Conservation (phyloP, 805 yeast genomes). For the Teunomyces cretensis region DNA sequence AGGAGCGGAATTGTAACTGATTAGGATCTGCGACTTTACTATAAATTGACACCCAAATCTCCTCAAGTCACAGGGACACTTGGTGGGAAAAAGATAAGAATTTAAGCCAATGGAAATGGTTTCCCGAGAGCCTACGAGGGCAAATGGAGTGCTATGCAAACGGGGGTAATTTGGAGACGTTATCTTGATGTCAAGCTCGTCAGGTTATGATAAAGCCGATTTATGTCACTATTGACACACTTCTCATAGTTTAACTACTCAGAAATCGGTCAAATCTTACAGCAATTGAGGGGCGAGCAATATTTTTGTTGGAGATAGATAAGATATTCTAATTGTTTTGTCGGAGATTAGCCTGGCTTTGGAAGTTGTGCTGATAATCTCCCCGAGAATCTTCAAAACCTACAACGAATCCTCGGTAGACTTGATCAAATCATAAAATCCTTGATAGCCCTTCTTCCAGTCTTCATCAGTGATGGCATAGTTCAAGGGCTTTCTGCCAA, state of each 20-base stretch:
- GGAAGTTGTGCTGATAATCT: too few relatives aligned
- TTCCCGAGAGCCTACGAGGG: background rate
- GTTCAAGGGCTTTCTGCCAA: slow-evolving; percentile 50
- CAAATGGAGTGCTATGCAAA: too few relatives aligned
- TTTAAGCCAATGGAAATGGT: background rate
- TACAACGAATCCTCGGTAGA: slow-evolving; percentile 6
- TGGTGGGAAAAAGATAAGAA: background rate
- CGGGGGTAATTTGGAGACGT: too few relatives aligned
- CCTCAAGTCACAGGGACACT: slow-evolving; percentile 7
- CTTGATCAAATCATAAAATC: slow-evolving; percentile 7
- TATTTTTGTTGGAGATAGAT: too few relatives aligned
- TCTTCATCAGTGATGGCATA: slow-evolving; percentile 21
- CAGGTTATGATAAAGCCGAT: too few relatives aligned
- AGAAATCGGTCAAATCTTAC: too few relatives aligned
- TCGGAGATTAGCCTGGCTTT: too few relatives aligned
- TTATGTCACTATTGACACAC: too few relatives aligned
- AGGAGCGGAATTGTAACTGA: background rate
- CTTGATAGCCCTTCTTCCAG: slow-evolving; percentile 7
- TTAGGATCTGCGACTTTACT: background rate
- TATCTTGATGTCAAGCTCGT: too few relatives aligned
- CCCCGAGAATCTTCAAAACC: background rate
- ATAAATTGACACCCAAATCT: slow-evolving; percentile 2
- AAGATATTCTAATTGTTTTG: too few relatives aligned
- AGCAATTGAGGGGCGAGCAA: too few relatives aligned
- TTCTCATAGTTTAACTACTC: too few relatives aligned